Evolutionary conservation across 305 asterid species (phyloP).

Genomic region (Striga hermonthica): DNA sequence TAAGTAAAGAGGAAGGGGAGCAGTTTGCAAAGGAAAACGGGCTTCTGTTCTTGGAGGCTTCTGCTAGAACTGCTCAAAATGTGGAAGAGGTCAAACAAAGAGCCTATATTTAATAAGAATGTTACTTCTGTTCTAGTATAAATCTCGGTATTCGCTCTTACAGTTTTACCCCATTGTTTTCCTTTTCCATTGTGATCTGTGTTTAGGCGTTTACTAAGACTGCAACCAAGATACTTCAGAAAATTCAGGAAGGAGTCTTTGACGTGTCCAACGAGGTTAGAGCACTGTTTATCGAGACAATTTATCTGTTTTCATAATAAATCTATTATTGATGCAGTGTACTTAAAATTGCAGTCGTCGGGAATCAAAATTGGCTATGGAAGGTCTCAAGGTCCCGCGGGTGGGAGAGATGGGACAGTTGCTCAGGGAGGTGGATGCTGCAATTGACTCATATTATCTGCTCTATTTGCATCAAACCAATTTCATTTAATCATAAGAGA

Average conservation of each 20-base stretch:
- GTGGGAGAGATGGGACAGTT: constrained; percentile 68
- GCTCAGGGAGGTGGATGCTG: constrained; percentile 78
- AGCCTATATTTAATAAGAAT: neutral
- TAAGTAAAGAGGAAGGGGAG: constrained; percentile 86
- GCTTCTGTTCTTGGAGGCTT: constrained; percentile 71
- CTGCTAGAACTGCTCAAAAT: constrained; percentile 80
- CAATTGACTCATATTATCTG: constrained; percentile 32
- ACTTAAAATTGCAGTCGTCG: constrained; percentile 50
- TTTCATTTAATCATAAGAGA: neutral
- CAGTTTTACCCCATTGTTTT: neutral
- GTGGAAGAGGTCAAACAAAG: constrained; percentile 63
- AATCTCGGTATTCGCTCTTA: no score
- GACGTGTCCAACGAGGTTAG: constrained; percentile 72
- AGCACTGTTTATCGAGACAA: neutral
- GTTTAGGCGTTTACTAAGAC: constrained; percentile 63
- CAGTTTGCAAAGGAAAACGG: constrained; percentile 89
- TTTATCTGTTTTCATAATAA: no score
- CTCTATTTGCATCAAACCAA: neutral
- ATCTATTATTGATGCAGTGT: no score
- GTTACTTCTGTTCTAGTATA: no score
- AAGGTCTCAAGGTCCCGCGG: constrained; percentile 55
- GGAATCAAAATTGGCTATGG: constrained; percentile 83
- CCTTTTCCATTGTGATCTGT: neutral
- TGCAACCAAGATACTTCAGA: constrained; percentile 67
- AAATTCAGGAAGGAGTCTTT: constrained; percentile 73